Evolutionary conservation across 805 yeast species (phyloP), one percentile per base, ranked within the genome.

Genomic region (Candida boidinii): DNA sequence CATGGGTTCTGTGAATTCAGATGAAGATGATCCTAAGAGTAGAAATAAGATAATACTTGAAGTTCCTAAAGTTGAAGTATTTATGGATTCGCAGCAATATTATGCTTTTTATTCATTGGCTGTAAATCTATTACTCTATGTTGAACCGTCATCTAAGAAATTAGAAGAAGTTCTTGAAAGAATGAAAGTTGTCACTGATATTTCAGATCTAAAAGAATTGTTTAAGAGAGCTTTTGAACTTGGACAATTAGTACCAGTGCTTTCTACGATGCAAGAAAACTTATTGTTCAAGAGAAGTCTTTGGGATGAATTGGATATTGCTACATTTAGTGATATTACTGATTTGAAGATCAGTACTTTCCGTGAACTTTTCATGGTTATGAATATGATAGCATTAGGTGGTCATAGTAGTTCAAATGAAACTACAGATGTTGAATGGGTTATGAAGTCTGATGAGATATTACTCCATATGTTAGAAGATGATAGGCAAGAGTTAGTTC

Each of bases 21-120:
- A 29, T 17, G n/a, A n/a, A n/a, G n/a, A 37, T n/a, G 44, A 57
- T 4, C 33, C 23, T 17, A 30, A 38, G 3, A 48, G 53, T n/a
- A 51, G 66, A 23, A 64, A 76, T 44, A 64, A 64, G 28, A 51
- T 83, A 15, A 58, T 68, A 9, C 68, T 84, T 11, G 86, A 80
- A 45, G 64, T 84, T 30, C 94, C 95, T 3, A 64, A 71, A 29
- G 70, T 87, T 15, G 66, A 70, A 5, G 67, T 86, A 1, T 63
- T 75, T 5, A 72, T 86, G 33, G 86, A 86, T 34, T 79, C 95
- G 0, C 56, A 59, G 28, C 94, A 86, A 48, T 88, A 84, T 51
- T 65, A 66, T 41, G 66, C 86, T 0, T 54, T 85, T 11, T 82
- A 76, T 48, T 65, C 71, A 12, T 73, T 87, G 24, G 62, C 71